A percentile compares a stretch with the other conserved stretches of the same genome.
These are phyloP conservation scores for Blastomyces parvus DNA, from an alignment of 2,329 filamentous ascomycete genomes.

Conservation along the genomic window DNA sequence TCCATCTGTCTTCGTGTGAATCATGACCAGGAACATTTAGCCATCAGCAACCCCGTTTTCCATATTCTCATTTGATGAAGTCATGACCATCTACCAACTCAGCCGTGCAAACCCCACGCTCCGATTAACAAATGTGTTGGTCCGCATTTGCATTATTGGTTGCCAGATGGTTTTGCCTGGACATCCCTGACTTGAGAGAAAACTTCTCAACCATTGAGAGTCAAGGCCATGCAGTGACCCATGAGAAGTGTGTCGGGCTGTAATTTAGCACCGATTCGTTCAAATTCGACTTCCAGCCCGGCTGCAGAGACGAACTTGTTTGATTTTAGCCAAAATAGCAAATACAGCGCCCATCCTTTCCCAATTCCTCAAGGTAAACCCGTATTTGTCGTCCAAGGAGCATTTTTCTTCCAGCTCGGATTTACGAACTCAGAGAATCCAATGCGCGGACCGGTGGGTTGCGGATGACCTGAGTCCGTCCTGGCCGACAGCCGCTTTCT, in stretches of 20 bases:
- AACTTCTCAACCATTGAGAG: not conserved
- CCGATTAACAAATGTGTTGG: not conserved
- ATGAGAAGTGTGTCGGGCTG: not conserved
- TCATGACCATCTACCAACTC: not conserved
- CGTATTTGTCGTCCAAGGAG: not conserved
- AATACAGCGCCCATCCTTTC: not conserved
- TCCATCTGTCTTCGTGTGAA: not conserved
- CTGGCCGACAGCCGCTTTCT: not conserved
- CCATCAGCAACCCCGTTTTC: not conserved
- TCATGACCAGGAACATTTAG: not conserved
- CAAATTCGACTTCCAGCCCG: not conserved
- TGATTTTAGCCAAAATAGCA: not conserved
- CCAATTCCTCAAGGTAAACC: not conserved
- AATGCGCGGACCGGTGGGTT: not conserved
- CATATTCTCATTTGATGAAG: not conserved
- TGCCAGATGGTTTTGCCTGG: not conserved
- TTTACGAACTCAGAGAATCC: not conserved
- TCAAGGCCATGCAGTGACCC: not conserved
- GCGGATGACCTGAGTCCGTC: not conserved
- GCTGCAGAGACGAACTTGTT: not conserved
- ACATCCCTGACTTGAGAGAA: not conserved
- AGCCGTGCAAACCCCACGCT: not conserved
- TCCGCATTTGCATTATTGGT: not conserved
- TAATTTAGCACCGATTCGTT: not conserved
- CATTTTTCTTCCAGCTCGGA: not conserved